Base-by-base conservation (phyloP, 345 rosid species). In the Eucalyptus victrix region DNA sequence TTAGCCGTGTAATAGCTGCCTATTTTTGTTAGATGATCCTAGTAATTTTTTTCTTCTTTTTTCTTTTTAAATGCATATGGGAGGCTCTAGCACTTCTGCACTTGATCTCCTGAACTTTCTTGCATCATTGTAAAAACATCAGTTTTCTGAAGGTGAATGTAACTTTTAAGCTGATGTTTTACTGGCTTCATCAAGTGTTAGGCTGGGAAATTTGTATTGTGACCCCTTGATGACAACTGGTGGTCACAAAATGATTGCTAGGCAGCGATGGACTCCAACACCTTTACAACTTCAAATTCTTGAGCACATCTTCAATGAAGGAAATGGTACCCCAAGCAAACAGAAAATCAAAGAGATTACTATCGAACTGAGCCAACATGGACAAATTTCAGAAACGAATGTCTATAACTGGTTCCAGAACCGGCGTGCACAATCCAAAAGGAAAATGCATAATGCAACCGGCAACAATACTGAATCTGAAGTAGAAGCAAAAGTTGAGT, bases 341-440 rank as follows among this genome's bases (percentile, higher is more conserved):
- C 98, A 97, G 49, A 97, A 96, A 95, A 98, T 98, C 92, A 98
- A 96, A 91, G 98, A 98, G 88, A 96, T 97, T 88, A 95, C 99
- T 26, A 89, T 93, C 42, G 96, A 97, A 90, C 96, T 96, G 76
- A 94, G 99, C 92, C 99, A 97, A 86, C 99, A 97, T 19, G 99
- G 99, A 86, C 97, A 94, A 90, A 98, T 98, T 90, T 95, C 98
- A 16, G 99, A 98, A 53, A 94, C 96, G 13, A 97, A 97, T 91
- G 99, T 98, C 86, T 96, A 96, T 88, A 97, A 98, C 89, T 97
- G 99, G 99, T 98, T 98, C 89, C 99, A 92, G 92, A 98, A 98
- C 45, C 91, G 99, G 91, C 97, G 99, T 72, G 99, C 99, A 58
- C 91, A 98, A 23, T 98, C 99, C 5, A 98, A 98, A 91, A 96